These are phyloP conservation scores for Eutrema salsugineum DNA, from an alignment of 441 rosid genomes.

Conservation along the genomic window DNA sequence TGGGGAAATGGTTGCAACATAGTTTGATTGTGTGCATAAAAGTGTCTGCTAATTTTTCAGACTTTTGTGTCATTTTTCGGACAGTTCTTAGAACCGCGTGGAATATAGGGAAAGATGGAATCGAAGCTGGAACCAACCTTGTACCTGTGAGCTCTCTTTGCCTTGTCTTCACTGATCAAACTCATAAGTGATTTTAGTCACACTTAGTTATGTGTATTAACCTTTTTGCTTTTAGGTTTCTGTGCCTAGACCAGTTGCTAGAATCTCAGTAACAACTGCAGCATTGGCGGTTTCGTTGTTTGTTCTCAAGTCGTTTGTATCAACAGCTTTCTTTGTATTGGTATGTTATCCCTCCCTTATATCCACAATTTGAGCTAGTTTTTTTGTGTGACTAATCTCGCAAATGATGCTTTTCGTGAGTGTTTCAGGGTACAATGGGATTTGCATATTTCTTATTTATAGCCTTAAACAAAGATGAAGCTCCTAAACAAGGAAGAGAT, in stretches of 20 bases:
- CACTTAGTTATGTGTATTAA: neutral
- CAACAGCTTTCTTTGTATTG: conserved; percentile 81
- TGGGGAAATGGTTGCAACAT: too few relatives aligned
- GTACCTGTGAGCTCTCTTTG: conserved; percentile 68
- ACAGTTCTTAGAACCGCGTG: conserved; percentile 68
- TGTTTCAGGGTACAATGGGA: conserved; percentile 84
- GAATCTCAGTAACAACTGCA: conserved; percentile 53
- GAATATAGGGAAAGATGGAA: conserved; percentile 81
- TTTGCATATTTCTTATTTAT: conserved; percentile 75
- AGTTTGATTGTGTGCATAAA: too few relatives aligned
- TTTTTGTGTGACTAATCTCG: neutral
- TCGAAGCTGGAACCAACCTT: conserved; percentile 73
- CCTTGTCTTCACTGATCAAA: neutral
- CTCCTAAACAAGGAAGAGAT: conserved; percentile 36
- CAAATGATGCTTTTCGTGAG: conserved; percentile 7
- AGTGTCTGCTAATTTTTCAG: neutral
- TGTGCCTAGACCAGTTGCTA: conserved; percentile 82
- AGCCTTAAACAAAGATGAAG: conserved; percentile 76
- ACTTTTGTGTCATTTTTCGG: neutral
- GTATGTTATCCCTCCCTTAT: conserved; percentile 37
- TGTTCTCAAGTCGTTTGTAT: conserved; percentile 69
- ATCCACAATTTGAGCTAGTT: neutral
- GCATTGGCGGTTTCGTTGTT: conserved; percentile 47
- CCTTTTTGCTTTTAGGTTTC: conserved; percentile 43
- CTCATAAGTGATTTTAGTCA: conserved; percentile 2